These are phyloP conservation scores for Pezicula radicicola DNA, from an alignment of 2,329 filamentous ascomycete species.

Conservation along the genomic window DNA sequence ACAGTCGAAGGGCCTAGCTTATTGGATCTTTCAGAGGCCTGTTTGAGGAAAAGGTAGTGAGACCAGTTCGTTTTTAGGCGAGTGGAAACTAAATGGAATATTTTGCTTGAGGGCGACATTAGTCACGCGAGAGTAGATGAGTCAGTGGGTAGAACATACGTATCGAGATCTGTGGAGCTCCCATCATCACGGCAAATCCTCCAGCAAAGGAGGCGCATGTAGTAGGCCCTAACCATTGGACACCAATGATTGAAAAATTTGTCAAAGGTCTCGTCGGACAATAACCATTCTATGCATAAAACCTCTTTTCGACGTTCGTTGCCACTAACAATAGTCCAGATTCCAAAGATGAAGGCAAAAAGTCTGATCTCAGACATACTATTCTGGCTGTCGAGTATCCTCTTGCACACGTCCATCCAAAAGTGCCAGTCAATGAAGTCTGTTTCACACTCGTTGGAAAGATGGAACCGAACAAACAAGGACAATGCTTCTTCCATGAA, in stretches of 20 bases:
- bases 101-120: slow-evolving; percentile 39
- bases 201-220: slow-evolving; percentile 71
- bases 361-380: slow-evolving; percentile 69
- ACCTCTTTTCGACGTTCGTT: slow-evolving; percentile 55
- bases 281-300: slow-evolving; percentile 60
- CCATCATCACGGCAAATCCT: slow-evolving; percentile 61
- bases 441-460: slow-evolving; percentile 34
- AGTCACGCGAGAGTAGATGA: slow-evolving; percentile 16
- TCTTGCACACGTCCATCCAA: slow-evolving; percentile 64
- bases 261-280: slow-evolving; percentile 60
- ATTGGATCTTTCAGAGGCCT: slow-evolving; percentile 48
- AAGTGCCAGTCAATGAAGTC: slow-evolving; percentile 61
- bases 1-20: slow-evolving; percentile 54
- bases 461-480: slow-evolving; percentile 58
- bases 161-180: slow-evolving; percentile 47
- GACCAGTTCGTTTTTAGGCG: slow-evolving; percentile 60
- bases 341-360: slow-evolving; percentile 64
- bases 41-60: slow-evolving; percentile 58
- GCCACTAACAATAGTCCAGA: slow-evolving; percentile 58
- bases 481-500: slow-evolving; percentile 67
- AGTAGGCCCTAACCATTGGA: slow-evolving; percentile 75
- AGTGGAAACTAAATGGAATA: slow-evolving; percentile 54
- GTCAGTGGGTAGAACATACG: slow-evolving; percentile 40
- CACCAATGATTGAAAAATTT: slow-evolving; percentile 73
- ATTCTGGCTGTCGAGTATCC: slow-evolving; percentile 69